phyloP scores from a whole-genome alignment of 1,284 basidiomycete genomes.

The Boletellus deceptivus region DNA sequence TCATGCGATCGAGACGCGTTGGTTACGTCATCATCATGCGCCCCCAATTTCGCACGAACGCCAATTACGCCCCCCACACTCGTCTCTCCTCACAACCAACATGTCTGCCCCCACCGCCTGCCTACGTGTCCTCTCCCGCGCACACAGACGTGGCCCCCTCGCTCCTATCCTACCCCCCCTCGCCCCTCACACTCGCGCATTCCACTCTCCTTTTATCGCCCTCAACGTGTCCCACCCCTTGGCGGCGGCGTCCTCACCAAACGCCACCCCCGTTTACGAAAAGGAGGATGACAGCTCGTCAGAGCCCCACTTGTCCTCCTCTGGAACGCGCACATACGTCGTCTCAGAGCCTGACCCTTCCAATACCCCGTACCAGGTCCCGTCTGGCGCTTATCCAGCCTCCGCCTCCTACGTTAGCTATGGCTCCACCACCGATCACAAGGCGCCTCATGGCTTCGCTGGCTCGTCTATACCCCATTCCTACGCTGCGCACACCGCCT shows the following conservation, averaged over 20 bases:
- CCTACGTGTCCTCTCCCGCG: slow-evolving; percentile 6
- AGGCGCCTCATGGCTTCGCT: slow-evolving; percentile 43
- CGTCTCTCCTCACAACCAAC: slow-evolving; percentile 10
- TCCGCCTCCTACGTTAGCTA: slow-evolving; percentile 51
- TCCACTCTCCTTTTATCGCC: slow-evolving; percentile 60
- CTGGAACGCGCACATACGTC: slow-evolving; percentile 57
- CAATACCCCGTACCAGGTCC: slow-evolving; percentile 58
- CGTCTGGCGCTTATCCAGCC: slow-evolving; percentile 64
- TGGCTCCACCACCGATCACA: slow-evolving; percentile 37
- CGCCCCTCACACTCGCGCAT: slow-evolving; percentile 36
- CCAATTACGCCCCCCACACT: slow-evolving; percentile 10
- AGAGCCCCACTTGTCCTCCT: slow-evolving; percentile 44
- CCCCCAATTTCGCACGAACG: slow-evolving; percentile 24
- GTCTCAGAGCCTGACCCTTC: slow-evolving; percentile 64
- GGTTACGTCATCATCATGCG: slow-evolving; percentile 29
- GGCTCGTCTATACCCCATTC: slow-evolving; percentile 44
- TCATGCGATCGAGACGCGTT: not conserved
- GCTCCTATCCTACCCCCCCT: not conserved
- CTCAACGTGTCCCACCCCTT: slow-evolving; percentile 41
- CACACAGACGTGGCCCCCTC: not conserved
- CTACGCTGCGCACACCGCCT: slow-evolving; percentile 34
- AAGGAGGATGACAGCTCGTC: slow-evolving; percentile 52
- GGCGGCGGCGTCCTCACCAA: slow-evolving; percentile 25
- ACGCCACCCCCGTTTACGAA: slow-evolving; percentile 44
- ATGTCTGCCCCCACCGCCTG: slow-evolving; percentile 13